Conservation (phyloP, 1,284 basidiomycete genomes). For the Serendipita sp. region DNA sequence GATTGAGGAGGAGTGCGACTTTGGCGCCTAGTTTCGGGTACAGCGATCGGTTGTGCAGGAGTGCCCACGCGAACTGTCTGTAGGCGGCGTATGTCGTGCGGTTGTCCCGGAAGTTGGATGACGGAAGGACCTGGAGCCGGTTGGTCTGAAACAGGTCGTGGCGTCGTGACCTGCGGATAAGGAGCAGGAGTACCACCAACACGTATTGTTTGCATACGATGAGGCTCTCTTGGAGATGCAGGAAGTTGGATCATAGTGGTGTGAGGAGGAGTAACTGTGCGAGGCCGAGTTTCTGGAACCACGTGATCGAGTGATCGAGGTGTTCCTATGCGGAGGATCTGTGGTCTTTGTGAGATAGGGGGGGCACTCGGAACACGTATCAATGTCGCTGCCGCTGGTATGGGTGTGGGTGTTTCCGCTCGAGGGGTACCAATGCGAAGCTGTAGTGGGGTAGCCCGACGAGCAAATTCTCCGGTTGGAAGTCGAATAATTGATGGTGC, state of each 20-base stretch:
- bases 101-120: constrained; percentile 1
- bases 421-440: background rate
- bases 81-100: background rate
- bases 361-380: background rate
- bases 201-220: background rate
- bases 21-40: background rate
- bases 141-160: background rate
- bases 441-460: background rate
- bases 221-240: background rate
- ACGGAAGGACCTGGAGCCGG: background rate
- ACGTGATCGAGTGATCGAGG: background rate
- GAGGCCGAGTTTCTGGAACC: background rate
- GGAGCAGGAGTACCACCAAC: background rate
- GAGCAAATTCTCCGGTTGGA: background rate
- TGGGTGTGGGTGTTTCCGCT: background rate
- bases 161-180: background rate
- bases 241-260: background rate
- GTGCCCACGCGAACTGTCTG: background rate
- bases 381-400: background rate
- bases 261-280: background rate
- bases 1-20: background rate
- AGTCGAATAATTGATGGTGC: background rate
- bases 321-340: background rate
- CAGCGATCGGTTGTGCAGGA: background rate
- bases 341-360: background rate